A percentile compares a stretch with the other conserved stretches of the same genome.
Evolutionary conservation across 2,329 filamentous ascomycete species (phyloP).

Genomic region (Fusarium paranaense): DNA sequence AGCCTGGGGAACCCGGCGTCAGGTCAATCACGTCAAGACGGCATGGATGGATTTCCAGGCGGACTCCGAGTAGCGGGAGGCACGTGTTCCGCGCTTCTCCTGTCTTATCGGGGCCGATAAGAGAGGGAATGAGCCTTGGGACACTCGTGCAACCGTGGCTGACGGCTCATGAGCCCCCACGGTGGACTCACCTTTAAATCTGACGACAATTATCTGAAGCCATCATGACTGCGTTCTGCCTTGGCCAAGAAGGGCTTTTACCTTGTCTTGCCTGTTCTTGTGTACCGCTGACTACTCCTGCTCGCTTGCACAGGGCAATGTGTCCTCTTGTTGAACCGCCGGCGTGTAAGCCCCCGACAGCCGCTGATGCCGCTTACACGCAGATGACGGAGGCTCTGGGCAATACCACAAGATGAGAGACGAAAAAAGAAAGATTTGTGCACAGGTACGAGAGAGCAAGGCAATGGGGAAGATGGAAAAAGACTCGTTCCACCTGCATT

Average conservation of each 20-base stretch:
- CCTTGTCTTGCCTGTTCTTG: background rate
- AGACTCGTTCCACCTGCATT: background rate
- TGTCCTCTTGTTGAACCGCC: background rate
- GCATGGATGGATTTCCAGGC: conserved; percentile 14
- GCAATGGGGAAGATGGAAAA: background rate
- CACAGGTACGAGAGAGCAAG: background rate
- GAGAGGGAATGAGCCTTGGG: conserved; percentile 1
- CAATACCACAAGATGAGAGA: background rate
- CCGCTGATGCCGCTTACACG: conserved; percentile 1
- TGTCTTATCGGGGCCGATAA: conserved; percentile 41
- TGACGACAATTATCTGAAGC: conserved; percentile 3
- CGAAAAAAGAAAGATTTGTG: background rate
- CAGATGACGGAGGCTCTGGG: background rate
- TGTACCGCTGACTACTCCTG: background rate
- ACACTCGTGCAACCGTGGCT: conserved; percentile 11
- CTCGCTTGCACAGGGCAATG: background rate
- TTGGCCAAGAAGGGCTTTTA: background rate
- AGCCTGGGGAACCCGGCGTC: conserved; percentile 34
- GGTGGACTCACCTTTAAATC: conserved; percentile 1
- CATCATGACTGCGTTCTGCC: conserved; percentile 3
- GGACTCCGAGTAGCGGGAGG: conserved; percentile 30
- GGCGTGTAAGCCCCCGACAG: background rate
- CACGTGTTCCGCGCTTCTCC: conserved; percentile 29
- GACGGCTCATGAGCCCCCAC: conserved; percentile 7
- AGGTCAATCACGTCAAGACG: conserved; percentile 42